Conservation (phyloP, 768 basidiomycete genomes). For the Boletus subparvulus region DNA sequence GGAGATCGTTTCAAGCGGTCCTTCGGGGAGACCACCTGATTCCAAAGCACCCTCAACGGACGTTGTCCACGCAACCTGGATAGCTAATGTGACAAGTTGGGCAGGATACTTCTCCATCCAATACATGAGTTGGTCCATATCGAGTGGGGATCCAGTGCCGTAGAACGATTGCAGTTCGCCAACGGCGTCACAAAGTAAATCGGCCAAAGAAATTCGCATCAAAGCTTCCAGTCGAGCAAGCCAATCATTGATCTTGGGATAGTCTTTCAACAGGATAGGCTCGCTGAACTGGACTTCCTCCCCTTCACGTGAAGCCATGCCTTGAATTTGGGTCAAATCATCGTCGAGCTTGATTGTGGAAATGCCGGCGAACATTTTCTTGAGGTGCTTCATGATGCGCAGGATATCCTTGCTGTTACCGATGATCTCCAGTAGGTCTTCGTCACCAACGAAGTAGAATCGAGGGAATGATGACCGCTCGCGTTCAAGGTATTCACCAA, state of each 20-base stretch:
- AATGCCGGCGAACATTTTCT: slow-evolving; percentile 99
- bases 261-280: slow-evolving; percentile 87
- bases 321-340: slow-evolving; percentile 82
- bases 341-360: slow-evolving; percentile 87
- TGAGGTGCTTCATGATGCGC: slow-evolving; percentile 98
- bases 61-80: slow-evolving; percentile 93
- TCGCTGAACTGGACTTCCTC: slow-evolving; percentile 86
- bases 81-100: slow-evolving; percentile 91
- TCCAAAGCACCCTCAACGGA: slow-evolving; percentile 76
- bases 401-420: slow-evolving; percentile 99
- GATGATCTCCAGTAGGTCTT: slow-evolving; percentile 97
- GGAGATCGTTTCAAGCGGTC: slow-evolving; percentile 68
- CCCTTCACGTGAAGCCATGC: slow-evolving; percentile 94
- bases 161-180: slow-evolving; percentile 81
- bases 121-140: slow-evolving; percentile 65
- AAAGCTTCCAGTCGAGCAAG: slow-evolving; percentile 86
- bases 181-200: slow-evolving; percentile 77
- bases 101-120: slow-evolving; percentile 97
- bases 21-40: slow-evolving; percentile 52
- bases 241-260: slow-evolving; percentile 99
- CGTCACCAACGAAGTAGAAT: slow-evolving; percentile 99
- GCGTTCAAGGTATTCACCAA: slow-evolving; percentile 97
- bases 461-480: slow-evolving; percentile 98
- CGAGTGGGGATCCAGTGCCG: slow-evolving; percentile 57
- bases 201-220: slow-evolving; percentile 89